Conservation (phyloP, 345 rosid genomes). For the Brassica carinata region DNA sequence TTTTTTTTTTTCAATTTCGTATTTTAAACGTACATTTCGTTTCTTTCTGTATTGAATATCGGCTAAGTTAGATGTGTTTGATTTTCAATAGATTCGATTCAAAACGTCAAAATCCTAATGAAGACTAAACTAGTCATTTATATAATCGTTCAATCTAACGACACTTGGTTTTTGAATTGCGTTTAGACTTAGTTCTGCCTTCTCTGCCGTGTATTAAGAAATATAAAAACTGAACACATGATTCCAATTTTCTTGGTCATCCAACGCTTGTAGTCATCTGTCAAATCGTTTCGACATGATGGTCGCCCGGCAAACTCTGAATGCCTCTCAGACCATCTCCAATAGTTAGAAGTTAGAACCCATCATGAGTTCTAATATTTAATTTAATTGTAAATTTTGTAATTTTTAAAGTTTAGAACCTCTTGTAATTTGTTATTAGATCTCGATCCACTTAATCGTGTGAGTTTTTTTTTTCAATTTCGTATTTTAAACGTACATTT, state of each 20-base stretch:
- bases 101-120: neutral
- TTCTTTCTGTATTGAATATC: neutral
- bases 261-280: constrained; percentile 21
- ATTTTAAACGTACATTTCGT: neutral
- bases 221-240: constrained; percentile 18
- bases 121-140: neutral
- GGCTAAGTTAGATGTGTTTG: neutral
- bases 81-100: neutral
- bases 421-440: no score
- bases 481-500: neutral
- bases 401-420: no score
- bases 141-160: constrained; percentile 14
- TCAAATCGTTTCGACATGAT: constrained; percentile 30
- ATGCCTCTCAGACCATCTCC: neutral
- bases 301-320: constrained; percentile 19
- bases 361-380: no score
- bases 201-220: constrained; percentile 14
- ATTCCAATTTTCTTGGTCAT: constrained; percentile 39
- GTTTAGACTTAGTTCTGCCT: neutral
- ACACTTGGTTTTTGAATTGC: neutral
- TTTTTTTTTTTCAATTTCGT: no score
- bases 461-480: no score
- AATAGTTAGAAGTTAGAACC: no score
- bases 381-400: no score
- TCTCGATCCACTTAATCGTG: no score